Evolutionary conservation across 768 basidiomycete species (phyloP).

Genomic region (Boletus subcaerulescens): DNA sequence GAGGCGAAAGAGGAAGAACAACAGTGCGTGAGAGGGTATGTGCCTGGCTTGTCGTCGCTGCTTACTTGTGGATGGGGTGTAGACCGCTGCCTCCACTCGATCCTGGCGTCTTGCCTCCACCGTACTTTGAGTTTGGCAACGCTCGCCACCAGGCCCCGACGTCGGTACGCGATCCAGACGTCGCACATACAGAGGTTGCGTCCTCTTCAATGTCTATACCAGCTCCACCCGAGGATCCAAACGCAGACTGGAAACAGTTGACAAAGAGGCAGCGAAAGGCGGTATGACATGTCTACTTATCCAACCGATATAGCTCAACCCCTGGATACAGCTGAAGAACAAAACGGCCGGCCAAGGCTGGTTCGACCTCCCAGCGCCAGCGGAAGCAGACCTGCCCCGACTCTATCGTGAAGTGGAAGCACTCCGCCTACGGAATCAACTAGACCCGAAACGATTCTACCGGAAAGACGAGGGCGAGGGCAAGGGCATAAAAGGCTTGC

Average conservation of each 20-base stretch:
- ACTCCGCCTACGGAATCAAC: conserved; percentile 77
- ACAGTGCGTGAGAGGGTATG: conserved; percentile 30
- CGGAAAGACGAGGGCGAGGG: conserved; percentile 83
- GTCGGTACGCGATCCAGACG: conserved; percentile 58
- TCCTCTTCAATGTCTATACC: conserved; percentile 50
- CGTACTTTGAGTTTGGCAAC: conserved; percentile 59
- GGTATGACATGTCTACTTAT: conserved; percentile 37
- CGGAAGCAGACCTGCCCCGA: conserved; percentile 74
- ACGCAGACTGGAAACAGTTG: conserved; percentile 60
- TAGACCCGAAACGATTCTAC: conserved; percentile 93
- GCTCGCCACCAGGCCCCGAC: conserved; percentile 43
- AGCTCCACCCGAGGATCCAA: conserved; percentile 60
- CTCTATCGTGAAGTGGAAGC: conserved; percentile 86
- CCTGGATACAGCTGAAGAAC: conserved; percentile 50
- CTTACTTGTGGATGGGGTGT: conserved; percentile 2
- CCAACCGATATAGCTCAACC: not conserved
- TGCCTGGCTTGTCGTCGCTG: not conserved
- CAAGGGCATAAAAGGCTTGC: conserved; percentile 78
- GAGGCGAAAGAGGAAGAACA: conserved; percentile 21
- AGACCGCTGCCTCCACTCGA: conserved; percentile 65
- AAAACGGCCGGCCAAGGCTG: conserved; percentile 77
- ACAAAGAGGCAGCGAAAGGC: conserved; percentile 73
- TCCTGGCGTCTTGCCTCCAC: conserved; percentile 58
- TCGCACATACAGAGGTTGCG: conserved; percentile 49
- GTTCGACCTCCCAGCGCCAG: conserved; percentile 86